Evolutionary conservation across 805 yeast genomes (phyloP).

Genomic region (Yarrowia deformans): DNA sequence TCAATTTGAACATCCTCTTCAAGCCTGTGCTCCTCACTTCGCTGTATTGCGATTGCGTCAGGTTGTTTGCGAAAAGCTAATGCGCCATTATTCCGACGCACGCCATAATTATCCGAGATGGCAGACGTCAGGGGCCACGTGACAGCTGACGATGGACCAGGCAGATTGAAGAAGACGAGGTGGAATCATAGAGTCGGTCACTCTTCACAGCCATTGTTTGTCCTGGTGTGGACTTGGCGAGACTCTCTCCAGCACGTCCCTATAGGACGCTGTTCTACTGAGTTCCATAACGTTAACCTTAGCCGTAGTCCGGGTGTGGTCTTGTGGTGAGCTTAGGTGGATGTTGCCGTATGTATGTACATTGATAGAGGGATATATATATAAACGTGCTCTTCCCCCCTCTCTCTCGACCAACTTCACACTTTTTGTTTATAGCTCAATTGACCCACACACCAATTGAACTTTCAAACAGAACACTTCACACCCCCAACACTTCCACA

Average conservation of each 20-base stretch:
- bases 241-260: no score
- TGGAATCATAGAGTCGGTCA: no score
- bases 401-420: no score
- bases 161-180: no score
- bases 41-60: constrained; percentile 27
- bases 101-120: constrained; percentile 10
- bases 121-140: background rate
- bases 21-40: background rate
- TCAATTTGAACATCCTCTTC: no score
- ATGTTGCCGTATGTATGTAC: background rate
- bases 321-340: background rate
- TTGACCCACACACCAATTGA: constrained; percentile 13
- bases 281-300: constrained; percentile 37
- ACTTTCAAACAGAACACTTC: background rate
- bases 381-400: background rate
- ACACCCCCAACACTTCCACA: background rate
- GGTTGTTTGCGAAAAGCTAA: constrained; percentile 23
- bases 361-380: constrained; percentile 1
- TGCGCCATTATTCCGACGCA: constrained; percentile 21
- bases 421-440: constrained; percentile 13
- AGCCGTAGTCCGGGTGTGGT: background rate
- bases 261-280: constrained; percentile 1
- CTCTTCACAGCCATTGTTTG: no score
- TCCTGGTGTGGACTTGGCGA: no score
- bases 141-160: background rate